These are phyloP conservation scores for Mucor saturninus DNA, from an alignment of 371 early-diverging fungal genomes.

Conservation along the genomic window DNA sequence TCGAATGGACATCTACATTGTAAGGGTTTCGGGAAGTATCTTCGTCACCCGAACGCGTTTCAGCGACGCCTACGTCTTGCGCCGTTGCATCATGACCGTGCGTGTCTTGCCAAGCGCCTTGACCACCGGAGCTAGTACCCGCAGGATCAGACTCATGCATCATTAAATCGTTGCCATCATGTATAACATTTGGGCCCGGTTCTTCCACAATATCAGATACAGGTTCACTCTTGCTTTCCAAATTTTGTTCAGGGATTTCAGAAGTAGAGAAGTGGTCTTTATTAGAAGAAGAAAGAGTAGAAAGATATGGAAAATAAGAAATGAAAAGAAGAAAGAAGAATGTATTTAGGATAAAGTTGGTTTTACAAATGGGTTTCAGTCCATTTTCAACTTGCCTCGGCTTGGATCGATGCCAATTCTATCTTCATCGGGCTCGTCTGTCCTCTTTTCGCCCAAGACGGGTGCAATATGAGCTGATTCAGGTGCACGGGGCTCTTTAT, in stretches of 20 bases:
- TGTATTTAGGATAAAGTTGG: neutral
- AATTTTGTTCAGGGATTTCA: neutral
- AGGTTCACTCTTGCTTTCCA: no score
- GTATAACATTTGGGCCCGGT: no score
- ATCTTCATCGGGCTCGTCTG: slow-evolving; percentile 16
- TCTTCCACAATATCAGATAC: no score
- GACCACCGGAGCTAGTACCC: no score
- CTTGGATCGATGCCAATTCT: slow-evolving; percentile 19
- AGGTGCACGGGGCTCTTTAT: neutral
- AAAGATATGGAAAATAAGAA: no score
- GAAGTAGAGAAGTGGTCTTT: neutral
- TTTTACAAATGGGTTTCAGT: slow-evolving; percentile 5
- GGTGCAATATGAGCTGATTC: slow-evolving; percentile 3
- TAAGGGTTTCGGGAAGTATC: neutral
- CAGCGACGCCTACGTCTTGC: no score
- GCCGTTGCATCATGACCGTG: no score
- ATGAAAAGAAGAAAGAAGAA: neutral
- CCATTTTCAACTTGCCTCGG: slow-evolving; percentile 22
- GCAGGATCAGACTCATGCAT: no score
- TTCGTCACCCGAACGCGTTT: neutral
- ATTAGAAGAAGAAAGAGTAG: neutral
- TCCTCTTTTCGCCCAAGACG: slow-evolving; percentile 16
- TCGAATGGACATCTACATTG: neutral
- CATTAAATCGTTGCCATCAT: no score
- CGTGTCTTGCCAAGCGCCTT: no score